Percentiles rank a stretch among this genome's conserved stretches.
Conservation (phyloP, 495 filamentous ascomycete genomes). For the Aspergillus cavernicola region DNA sequence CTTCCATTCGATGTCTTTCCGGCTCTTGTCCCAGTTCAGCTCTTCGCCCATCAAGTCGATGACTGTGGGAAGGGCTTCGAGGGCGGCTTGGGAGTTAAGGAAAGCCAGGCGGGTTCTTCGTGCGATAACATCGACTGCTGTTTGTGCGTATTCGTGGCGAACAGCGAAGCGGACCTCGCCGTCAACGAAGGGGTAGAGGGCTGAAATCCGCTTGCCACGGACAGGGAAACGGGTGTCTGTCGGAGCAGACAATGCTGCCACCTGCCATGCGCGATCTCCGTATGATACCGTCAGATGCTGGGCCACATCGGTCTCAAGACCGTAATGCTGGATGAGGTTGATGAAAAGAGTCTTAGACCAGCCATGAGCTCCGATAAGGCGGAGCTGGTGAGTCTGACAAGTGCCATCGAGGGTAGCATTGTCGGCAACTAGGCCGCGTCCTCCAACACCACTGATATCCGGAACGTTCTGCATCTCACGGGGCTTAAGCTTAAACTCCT, state of each 20-base stretch:
- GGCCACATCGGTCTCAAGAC: slow-evolving; percentile 91
- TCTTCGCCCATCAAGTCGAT: slow-evolving; percentile 95
- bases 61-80: slow-evolving; percentile 82
- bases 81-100: slow-evolving; percentile 89
- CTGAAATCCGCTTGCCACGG: slow-evolving; percentile 74
- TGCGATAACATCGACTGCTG: slow-evolving; percentile 86
- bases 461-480: slow-evolving; percentile 57
- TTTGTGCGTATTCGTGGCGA: slow-evolving; percentile 90
- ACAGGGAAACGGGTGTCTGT: slow-evolving; percentile 85
- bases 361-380: slow-evolving; percentile 89
- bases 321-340: slow-evolving; percentile 96
- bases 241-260: slow-evolving; percentile 77
- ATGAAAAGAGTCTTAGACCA: slow-evolving; percentile 96
- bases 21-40: slow-evolving; percentile 70
- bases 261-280: slow-evolving; percentile 94
- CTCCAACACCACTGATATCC: slow-evolving; percentile 73
- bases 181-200: slow-evolving; percentile 92
- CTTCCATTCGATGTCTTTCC: slow-evolving; percentile 83
- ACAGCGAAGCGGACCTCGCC: slow-evolving; percentile 92
- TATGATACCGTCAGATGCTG: slow-evolving; percentile 87
- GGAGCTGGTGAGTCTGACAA: slow-evolving; percentile 89
- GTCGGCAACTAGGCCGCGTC: slow-evolving; percentile 58
- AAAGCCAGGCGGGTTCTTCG: slow-evolving; percentile 86
- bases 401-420: slow-evolving; percentile 72
- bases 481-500: slow-evolving; percentile 67